Conservation (phyloP, 768 basidiomycete genomes). For the Russula compacta region DNA sequence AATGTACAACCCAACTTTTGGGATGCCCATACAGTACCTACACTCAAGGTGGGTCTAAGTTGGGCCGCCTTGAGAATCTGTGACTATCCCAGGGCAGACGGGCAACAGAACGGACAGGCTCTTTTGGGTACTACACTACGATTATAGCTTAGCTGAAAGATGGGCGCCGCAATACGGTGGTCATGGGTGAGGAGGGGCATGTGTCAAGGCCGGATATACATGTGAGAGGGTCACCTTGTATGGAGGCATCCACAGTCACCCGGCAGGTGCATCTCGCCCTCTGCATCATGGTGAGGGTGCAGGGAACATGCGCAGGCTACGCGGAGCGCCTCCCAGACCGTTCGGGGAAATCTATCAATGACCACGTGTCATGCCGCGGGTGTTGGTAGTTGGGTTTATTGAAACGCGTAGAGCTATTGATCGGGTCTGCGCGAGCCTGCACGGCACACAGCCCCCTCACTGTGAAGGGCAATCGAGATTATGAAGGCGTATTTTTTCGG, state of each 20-base stretch:
- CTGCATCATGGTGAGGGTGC: slow-evolving; percentile 14
- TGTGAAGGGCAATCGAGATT: slow-evolving; percentile 4
- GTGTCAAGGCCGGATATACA: neutral
- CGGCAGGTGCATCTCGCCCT: neutral
- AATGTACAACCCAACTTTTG: neutral
- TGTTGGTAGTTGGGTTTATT: neutral
- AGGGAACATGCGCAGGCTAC: neutral
- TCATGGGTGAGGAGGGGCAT: neutral
- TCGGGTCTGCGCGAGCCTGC: neutral
- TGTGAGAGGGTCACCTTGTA: neutral
- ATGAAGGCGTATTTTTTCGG: neutral
- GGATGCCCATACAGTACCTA: no score
- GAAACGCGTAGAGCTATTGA: neutral
- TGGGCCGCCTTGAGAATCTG: neutral
- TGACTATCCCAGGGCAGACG: neutral
- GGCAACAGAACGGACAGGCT: neutral
- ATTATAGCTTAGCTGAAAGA: neutral
- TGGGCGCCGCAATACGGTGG: neutral
- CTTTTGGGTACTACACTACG: neutral
- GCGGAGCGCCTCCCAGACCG: neutral
- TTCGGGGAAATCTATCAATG: neutral
- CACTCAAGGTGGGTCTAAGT: neutral
- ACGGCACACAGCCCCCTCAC: neutral
- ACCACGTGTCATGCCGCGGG: neutral
- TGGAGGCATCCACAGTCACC: neutral